Evolutionary conservation across 352 stramenopile genomes (phyloP), one percentile per base, ranked within the genome.

Genomic region (Saprolegnia parasitica): DNA sequence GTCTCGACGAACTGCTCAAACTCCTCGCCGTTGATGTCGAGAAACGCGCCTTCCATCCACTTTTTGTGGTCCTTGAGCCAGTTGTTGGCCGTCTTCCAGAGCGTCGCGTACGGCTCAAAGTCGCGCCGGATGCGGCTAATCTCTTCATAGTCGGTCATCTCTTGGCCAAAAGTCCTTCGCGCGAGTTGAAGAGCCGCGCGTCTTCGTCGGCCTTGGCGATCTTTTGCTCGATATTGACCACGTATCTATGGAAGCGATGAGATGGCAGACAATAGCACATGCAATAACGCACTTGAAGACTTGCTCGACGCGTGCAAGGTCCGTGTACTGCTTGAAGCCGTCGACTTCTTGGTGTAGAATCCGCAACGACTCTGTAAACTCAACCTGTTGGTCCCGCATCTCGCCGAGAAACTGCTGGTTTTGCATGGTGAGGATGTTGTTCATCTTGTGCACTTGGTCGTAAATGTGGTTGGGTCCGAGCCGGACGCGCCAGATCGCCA

Each of bases 81-180:
- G 61, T 94, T 87, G 68, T 89, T 90, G n/a, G 87, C 84, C 5
- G 86, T 95, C 39, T 83, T 79, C 95, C 95, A 98, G 15, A 98
- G 79, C 63, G 90, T 82, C 21, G 91, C 88, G 70, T 98, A 98
- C 13, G 95, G 93, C 71, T 98, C 95, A 68, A 98, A 98, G 16
- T 83, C 84, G 77, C 98, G 98, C 65, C 92, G 88, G 4, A 96
- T 80, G 0, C 90, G 77, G 1, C 77, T 72, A 1, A 98, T 74
- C 60, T 78, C 74, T 6, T 92, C 83, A 65, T 98, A 98, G 0
- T 94, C 88, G 4, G 87, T 95, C n/a, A 94, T 73, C 21, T 96
- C 86, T 29, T 86, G 81, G 4, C 88, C 89, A 64, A 98, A 98
- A 98, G 74, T 5, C 75, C 83, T 63, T 98, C 95, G 4, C 95